These are phyloP conservation scores for Hortaea sp. DNA, from an alignment of 2,329 filamentous ascomycete genomes.

Conservation along the genomic window DNA sequence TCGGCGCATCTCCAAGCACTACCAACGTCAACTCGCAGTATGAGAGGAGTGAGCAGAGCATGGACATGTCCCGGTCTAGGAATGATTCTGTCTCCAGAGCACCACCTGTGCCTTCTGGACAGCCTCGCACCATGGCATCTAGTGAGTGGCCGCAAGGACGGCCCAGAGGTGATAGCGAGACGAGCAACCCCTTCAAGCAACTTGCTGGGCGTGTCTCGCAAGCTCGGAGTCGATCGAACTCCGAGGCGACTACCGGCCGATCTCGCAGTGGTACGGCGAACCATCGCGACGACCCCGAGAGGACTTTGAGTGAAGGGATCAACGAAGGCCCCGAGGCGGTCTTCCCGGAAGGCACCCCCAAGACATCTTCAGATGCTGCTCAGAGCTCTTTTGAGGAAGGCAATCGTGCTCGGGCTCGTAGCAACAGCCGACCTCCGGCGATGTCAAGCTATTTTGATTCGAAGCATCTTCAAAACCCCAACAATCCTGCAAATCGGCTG, in stretches of 20 bases:
- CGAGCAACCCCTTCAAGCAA: constrained; percentile 5
- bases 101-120: constrained; percentile 11
- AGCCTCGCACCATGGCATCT: constrained; percentile 17
- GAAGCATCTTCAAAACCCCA: constrained; percentile 4
- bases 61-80: constrained; percentile 11
- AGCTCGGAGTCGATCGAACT: constrained; percentile 45
- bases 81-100: constrained; percentile 15
- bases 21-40: constrained; percentile 23
- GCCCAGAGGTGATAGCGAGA: constrained; percentile 27
- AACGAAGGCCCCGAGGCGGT: constrained; percentile 24
- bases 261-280: constrained; percentile 43
- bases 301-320: constrained; percentile 38
- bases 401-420: constrained; percentile 6
- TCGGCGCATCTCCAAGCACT: constrained; percentile 29
- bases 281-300: constrained; percentile 43
- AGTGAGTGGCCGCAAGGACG: constrained; percentile 22
- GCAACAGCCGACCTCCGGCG: constrained; percentile 11
- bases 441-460: constrained; percentile 19
- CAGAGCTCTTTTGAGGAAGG: constrained; percentile 5
- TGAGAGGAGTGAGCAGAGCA: constrained; percentile 14
- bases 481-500: constrained; percentile 1
- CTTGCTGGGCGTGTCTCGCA: constrained; percentile 26
- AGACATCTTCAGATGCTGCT: constrained; percentile 14
- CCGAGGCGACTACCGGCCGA: constrained; percentile 41
- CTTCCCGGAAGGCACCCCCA: constrained; percentile 25